A percentile compares a stretch with the other conserved stretches of the same genome.
Evolutionary conservation across 176 grass and related monocot genomes (phyloP).

Genomic region (Pontederia crassipes): DNA sequence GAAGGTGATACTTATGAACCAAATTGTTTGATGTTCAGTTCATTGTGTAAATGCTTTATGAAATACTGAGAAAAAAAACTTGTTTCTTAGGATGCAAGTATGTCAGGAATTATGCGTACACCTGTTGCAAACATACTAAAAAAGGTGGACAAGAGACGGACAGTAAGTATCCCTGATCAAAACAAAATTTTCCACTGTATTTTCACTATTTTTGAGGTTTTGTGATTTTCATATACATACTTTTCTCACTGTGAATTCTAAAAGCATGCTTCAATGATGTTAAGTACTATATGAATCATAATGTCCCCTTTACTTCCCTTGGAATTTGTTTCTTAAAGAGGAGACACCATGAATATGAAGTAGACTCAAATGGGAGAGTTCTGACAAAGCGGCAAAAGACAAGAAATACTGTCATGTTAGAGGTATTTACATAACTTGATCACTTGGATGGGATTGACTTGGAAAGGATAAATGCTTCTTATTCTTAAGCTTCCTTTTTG

Average conservation of each 20-base stretch:
- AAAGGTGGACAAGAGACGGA: slow-evolving; percentile 52
- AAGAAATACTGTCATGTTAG: slow-evolving; percentile 85
- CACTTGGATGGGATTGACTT: background rate
- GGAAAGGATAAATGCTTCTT: background rate
- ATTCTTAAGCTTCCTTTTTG: slow-evolving; percentile 17
- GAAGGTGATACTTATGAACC: slow-evolving; percentile 41
- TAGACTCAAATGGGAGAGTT: slow-evolving; percentile 63
- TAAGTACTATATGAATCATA: slow-evolving; percentile 4
- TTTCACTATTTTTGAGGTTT: background rate
- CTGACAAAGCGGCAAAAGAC: slow-evolving; percentile 88
- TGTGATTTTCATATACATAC: too few species aligned
- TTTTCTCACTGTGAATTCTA: too few species aligned
- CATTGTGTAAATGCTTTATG: background rate
- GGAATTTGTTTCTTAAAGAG: slow-evolving; percentile 39
- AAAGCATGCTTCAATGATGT: background rate
- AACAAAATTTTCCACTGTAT: slow-evolving; percentile 39
- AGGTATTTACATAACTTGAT: slow-evolving; percentile 31
- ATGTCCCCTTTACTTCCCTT: background rate
- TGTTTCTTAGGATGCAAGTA: slow-evolving; percentile 58
- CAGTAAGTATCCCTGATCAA: slow-evolving; percentile 55
- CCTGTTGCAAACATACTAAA: slow-evolving; percentile 67
- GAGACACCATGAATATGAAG: slow-evolving; percentile 80
- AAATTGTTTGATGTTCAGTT: slow-evolving; percentile 7
- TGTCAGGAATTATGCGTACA: slow-evolving; percentile 55
- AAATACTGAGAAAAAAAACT: slow-evolving; percentile 10